Evolutionary conservation across 148 eudicot species (phyloP), one percentile per base, ranked within the genome.

Genomic region (Nepenthes gracilis): DNA sequence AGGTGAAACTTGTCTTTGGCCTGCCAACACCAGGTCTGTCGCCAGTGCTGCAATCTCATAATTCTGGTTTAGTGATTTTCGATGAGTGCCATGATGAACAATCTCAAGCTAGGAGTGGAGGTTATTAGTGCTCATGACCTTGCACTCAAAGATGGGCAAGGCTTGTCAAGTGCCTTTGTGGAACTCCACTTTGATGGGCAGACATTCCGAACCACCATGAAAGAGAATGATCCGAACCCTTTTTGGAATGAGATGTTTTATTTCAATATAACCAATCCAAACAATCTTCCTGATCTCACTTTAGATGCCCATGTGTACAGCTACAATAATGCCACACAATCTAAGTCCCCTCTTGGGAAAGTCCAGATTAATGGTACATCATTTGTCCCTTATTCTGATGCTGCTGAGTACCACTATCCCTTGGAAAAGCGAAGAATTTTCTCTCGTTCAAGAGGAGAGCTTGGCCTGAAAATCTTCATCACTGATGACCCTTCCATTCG

Each of bases 181-280:
- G 97, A 90, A 76, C 89, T 90, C 9, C 80, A 78, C 52, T 90
- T 90, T 49, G 89, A 87, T 56, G 75, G 61, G 62, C 97, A 87
- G 68, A 80, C 63, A 15, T 83, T 74, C 66, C 82, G 82, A 54
- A 90, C 97, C 58, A 81, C 83, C 9, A 63, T 68, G 36, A 87
- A 83, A 67, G 87, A 90, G 58, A 87, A 75, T 49, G 97, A 91
- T 72, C 80, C 83, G 5, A 62, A 85, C 47, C 97, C 97, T 1
- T 73, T 67, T 62, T 91, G 97, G 97, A 85, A 91, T 14, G 97
- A 91, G 67, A 71, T 84, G 0, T 91, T 87, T 62, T 87, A 79
- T 51, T 87, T 91, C 80, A 83, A 80, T 65, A 74, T 91, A 32
- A 69, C 93, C 23, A 73, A 87, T 59, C 92, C 88, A 23, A 55